Evolutionary conservation across 345 rosid genomes (phyloP).

Genomic region (Pelargonium nanum): DNA sequence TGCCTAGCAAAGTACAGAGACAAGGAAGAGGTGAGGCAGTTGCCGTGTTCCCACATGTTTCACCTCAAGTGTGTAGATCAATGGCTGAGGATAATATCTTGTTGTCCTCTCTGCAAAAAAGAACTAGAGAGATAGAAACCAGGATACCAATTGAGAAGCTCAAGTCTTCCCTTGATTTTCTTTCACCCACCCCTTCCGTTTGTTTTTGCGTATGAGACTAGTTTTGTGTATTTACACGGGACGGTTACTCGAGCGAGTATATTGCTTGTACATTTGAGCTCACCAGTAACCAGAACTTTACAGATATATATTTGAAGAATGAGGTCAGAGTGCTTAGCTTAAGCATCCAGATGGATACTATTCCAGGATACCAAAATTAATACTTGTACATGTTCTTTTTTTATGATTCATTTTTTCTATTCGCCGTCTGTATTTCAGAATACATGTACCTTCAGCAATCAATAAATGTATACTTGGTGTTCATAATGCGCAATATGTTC

Average conservation of each 20-base stretch:
- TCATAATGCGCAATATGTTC: too few species aligned
- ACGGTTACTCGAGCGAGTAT: conserved; percentile 36
- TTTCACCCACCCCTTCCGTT: not conserved
- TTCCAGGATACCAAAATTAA: too few species aligned
- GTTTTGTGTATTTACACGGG: conserved; percentile 10
- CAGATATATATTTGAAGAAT: too few species aligned
- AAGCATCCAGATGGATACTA: too few species aligned
- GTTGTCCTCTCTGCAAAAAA: conserved; percentile 96
- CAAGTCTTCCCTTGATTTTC: not conserved
- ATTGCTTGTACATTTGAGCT: conserved; percentile 24
- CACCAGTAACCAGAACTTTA: conserved; percentile 21
- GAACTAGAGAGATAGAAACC: conserved; percentile 50
- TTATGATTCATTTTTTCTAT: too few species aligned
- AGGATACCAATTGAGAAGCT: too few species aligned
- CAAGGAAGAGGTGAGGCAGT: conserved; percentile 71
- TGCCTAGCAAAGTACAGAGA: conserved; percentile 80
- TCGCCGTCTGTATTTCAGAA: too few species aligned
- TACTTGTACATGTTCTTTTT: too few species aligned
- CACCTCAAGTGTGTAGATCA: conserved; percentile 94
- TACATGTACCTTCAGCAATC: too few species aligned
- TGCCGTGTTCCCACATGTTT: conserved; percentile 88
- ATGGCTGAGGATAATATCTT: conserved; percentile 88
- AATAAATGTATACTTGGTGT: too few species aligned
- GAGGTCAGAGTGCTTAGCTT: too few species aligned
- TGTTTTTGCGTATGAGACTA: conserved; percentile 9